Evolutionary conservation across 768 basidiomycete genomes (phyloP).

Genomic region (Kwoniella sp.): DNA sequence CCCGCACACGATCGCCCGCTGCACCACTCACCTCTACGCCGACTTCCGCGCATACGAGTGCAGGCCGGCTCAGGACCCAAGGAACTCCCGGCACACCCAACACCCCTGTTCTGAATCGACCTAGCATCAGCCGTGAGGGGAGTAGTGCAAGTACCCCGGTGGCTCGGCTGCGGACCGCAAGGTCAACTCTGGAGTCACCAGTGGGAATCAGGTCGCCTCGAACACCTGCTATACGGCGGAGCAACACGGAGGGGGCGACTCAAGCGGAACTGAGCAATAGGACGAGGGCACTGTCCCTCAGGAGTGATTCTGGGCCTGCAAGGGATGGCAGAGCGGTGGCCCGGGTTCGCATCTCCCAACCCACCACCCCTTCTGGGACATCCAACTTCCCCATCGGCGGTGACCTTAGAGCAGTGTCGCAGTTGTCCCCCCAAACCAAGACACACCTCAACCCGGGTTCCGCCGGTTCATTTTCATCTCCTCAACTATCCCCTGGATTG

Average conservation of each 20-base stretch:
- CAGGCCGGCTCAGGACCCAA: background rate
- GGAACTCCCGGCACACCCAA: background rate
- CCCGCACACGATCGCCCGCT: slow-evolving; percentile 12
- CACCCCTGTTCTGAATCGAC: background rate
- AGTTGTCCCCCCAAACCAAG: background rate
- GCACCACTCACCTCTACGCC: background rate
- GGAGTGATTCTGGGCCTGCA: background rate
- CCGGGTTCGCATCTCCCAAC: background rate
- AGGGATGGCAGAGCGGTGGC: background rate
- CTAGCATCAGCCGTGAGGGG: background rate
- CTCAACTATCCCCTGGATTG: background rate
- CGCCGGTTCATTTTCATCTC: background rate
- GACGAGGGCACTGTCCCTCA: slow-evolving; percentile 5
- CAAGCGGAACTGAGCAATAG: background rate
- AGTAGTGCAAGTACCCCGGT: slow-evolving; percentile 2
- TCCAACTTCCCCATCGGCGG: background rate
- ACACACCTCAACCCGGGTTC: background rate
- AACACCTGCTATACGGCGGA: slow-evolving; percentile 8
- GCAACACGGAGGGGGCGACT: background rate
- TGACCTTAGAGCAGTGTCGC: background rate
- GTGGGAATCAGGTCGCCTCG: background rate
- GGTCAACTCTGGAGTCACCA: background rate
- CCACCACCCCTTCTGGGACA: background rate
- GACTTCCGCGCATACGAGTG: background rate
- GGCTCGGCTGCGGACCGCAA: slow-evolving; percentile 4